A percentile compares a stretch with the other conserved stretches of the same genome.
These are phyloP conservation scores for Leccinum imitatum DNA, from an alignment of 768 basidiomycete genomes.

Conservation along the genomic window DNA sequence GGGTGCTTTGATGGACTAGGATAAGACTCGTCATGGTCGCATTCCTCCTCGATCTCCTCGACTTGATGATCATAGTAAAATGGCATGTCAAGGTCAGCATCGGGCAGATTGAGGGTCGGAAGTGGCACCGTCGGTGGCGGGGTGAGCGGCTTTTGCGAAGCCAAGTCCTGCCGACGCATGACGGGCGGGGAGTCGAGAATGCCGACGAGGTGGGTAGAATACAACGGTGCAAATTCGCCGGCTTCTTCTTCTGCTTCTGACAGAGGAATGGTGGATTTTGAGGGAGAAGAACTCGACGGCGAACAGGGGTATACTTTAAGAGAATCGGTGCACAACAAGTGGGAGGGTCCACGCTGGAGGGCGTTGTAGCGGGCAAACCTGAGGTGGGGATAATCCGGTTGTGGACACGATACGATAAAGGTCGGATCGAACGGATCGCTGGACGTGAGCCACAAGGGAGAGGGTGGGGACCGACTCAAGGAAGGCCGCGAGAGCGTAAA, in stretches of 20 bases:
- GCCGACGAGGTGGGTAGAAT: constrained; percentile 30
- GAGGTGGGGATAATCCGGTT: constrained; percentile 15
- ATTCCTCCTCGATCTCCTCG: constrained; percentile 18
- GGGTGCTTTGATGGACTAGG: constrained; percentile 11
- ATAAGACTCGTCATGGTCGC: constrained; percentile 23
- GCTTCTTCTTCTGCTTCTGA: constrained; percentile 27
- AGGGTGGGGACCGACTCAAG: constrained; percentile 17
- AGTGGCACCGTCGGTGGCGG: constrained; percentile 45
- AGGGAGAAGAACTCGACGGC: constrained; percentile 26
- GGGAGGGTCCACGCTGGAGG: constrained; percentile 9
- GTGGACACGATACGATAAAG: constrained; percentile 21
- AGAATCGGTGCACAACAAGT: constrained; percentile 21
- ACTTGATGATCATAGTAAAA: constrained; percentile 17
- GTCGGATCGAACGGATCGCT: constrained; percentile 25
- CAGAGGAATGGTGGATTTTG: constrained; percentile 24
- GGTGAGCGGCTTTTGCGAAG: constrained; percentile 36
- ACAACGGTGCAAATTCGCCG: constrained; percentile 16
- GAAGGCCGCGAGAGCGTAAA: constrained; percentile 14
- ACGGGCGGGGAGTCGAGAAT: constrained; percentile 37
- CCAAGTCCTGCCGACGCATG: constrained; percentile 32
- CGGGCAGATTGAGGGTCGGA: constrained; percentile 37
- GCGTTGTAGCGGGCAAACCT: constrained; percentile 18
- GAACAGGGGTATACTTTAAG: constrained; percentile 29
- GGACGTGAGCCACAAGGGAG: constrained; percentile 18
- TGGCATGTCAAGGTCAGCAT: constrained; percentile 27